Evolutionary conservation across 768 basidiomycete genomes (phyloP), one percentile per base, ranked within the genome.

Genomic region (Lactarius evosmus): DNA sequence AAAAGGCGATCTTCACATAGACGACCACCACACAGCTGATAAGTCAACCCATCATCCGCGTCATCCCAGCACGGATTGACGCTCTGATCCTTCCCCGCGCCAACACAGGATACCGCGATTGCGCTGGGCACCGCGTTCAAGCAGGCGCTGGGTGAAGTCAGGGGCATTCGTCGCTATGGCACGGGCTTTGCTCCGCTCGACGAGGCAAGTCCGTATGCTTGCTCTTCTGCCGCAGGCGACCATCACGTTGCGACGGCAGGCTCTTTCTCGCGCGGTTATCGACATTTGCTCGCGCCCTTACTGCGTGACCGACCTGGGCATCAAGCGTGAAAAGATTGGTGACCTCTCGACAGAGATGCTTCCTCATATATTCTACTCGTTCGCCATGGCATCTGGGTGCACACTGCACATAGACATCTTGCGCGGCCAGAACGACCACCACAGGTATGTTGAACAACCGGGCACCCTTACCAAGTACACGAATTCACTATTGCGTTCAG

Each of bases 21-120:
- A 99, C 76, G 97, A 99, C 77, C 97, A 98, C 71, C 97, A 99
- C 77, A 93, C 95, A 53, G 93, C 96, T 83, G 97, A 99, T 91
- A 85, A 87, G 88, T 86, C 55, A 22, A 56, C n/a, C 38, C 41
- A 46, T 22, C 19, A 14, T 27, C 40, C 30, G 16, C 53, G 33
- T 30, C 49, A 14, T 55, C 72, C 36, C 50, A n/a, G n/a, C 67
- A 56, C 60, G 55, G 25, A 65, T 62, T 32, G 60, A 40, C 50
- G 38, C 53, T 62, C 51, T 38, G 19, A 56, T 65, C 29, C 22
- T 29, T 40, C 25, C 38, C n/a, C 32, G 58, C 61, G 67, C 36
- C 75, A 72, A 70, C 73, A 93, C 92, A 94, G 84, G 92, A 94
- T 75, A 89, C 85, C 72, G 92, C 92, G 38, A 89, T 94, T 60